Percentiles rank a stretch among this genome's conserved stretches.
phyloP scores from a whole-genome alignment of 768 basidiomycete genomes.

The Strobilomyces echinocephalus region DNA sequence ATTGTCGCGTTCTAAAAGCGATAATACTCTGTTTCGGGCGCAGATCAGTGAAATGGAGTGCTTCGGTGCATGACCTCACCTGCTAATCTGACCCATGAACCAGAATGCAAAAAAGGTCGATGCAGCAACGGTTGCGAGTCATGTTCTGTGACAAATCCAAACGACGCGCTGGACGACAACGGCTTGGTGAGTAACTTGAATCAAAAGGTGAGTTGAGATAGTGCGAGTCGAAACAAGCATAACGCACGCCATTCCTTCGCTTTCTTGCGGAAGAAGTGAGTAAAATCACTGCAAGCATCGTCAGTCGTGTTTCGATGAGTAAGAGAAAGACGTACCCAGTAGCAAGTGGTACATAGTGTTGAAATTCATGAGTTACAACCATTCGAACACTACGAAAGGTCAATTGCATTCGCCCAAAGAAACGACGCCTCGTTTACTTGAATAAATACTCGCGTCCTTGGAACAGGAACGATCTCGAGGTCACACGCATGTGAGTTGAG shows the following conservation, averaged over 20 bases:
- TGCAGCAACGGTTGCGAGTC: slow-evolving; percentile 43
- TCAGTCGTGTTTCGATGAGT: background rate
- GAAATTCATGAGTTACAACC: slow-evolving; percentile 68
- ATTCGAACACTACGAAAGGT: slow-evolving; percentile 50
- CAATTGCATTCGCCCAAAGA: background rate
- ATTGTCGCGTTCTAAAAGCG: slow-evolving; percentile 58
- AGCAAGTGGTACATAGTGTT: slow-evolving; percentile 55
- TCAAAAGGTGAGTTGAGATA: slow-evolving; percentile 5
- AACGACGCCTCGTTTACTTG: slow-evolving; percentile 47
- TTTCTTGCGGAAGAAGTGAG: slow-evolving; percentile 47
- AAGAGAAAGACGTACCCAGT: slow-evolving; percentile 39
- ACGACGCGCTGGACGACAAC: slow-evolving; percentile 56
- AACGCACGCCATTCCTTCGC: slow-evolving; percentile 65
- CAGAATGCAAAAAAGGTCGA: slow-evolving; percentile 69
- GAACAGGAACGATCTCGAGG: slow-evolving; percentile 65
- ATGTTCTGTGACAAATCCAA: slow-evolving; percentile 53
- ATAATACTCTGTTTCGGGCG: slow-evolving; percentile 40
- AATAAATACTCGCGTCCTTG: slow-evolving; percentile 71
- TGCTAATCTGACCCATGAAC: slow-evolving; percentile 69
- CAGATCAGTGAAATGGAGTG: slow-evolving; percentile 12
- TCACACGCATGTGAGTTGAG: slow-evolving; percentile 61
- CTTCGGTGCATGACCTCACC: slow-evolving; percentile 32
- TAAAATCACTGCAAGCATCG: slow-evolving; percentile 36
- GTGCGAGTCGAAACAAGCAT: slow-evolving; percentile 6
- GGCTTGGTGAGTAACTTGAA: slow-evolving; percentile 56